A percentile compares a stretch with the other conserved stretches of the same genome.
Conservation (phyloP, 805 yeast genomes). For the Ogataea parapolymorpha region DNA sequence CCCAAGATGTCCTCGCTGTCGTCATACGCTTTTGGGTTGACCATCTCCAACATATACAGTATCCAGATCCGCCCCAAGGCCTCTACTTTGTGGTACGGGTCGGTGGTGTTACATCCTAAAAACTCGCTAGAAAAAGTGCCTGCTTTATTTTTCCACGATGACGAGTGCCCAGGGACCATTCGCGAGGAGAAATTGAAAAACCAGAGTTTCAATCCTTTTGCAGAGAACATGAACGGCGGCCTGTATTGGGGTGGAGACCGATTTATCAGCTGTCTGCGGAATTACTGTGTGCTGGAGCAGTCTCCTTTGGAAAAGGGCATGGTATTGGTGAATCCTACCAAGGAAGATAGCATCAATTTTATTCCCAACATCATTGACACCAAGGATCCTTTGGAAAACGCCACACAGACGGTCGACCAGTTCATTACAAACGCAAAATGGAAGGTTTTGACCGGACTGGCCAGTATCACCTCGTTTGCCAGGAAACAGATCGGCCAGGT, state of each 20-base stretch:
- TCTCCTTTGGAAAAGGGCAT: conserved; percentile 72
- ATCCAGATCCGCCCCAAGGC: conserved; percentile 83
- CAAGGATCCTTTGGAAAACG: conserved; percentile 35
- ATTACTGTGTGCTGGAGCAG: conserved; percentile 58
- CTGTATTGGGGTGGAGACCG: conserved; percentile 92
- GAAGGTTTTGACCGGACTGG: conserved; percentile 81
- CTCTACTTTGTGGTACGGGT: conserved; percentile 89
- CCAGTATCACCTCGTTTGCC: conserved; percentile 67
- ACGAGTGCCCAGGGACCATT: conserved; percentile 72
- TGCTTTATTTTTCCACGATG: conserved; percentile 88
- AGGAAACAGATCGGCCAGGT: conserved; percentile 61
- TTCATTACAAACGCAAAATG: conserved; percentile 72
- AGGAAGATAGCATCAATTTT: conserved; percentile 60
- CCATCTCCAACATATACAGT: conserved; percentile 62
- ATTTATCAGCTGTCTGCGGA: conserved; percentile 54
- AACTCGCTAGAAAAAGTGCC: conserved; percentile 64
- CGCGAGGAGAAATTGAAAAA: conserved; percentile 56
- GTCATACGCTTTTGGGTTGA: conserved; percentile 67
- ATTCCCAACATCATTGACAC: conserved; percentile 40
- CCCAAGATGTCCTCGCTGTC: conserved; percentile 52
- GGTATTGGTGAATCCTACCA: conserved; percentile 73
- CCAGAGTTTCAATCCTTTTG: conserved; percentile 73
- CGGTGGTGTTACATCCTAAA: conserved; percentile 69
- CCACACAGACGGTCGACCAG: conserved; percentile 38
- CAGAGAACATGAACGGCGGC: conserved; percentile 42